Base-by-base conservation (phyloP, 306 rosid genomes). In the Bauhinia variegata region DNA sequence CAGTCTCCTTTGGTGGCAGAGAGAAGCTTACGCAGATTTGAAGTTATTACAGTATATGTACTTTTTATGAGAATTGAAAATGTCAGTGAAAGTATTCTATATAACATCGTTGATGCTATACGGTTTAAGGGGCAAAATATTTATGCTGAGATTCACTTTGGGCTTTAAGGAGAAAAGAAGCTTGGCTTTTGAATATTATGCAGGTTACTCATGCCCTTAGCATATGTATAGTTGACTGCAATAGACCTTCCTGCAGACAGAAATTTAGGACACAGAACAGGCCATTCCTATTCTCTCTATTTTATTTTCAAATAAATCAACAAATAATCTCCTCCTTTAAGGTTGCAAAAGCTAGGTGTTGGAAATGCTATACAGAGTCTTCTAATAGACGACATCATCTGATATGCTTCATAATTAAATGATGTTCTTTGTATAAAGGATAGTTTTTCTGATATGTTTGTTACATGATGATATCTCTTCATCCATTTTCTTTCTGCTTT, bases 201-300 rank as follows among this genome's bases (percentile, higher is more conserved):
- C 23, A 5, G 54, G 39, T 19, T 44, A 14, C 53, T 76, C 46
- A 44, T 67, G 72, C 38, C 47, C 37, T 65, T 51, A 47, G 13
- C 68, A 54, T 17, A 34, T 15, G 42, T 33, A 4, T 30, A 5
- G 12, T 62, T 78, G 83, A 48, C 72, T 67, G 59, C 71, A 23
- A 3, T 43, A 16, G 38, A 47, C 53, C 43, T 49, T 52, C 23
- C 57, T 51, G 47, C 49, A 3, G 1, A 15, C 31, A 10, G 56
- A 56, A n/a, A 34, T n/a, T 65, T 33, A 38, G 38, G 65, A 36
- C 58, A 13, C 39, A 53, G 17, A 63, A 6, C 42, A 61, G 52
- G 39, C 34, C 23, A 56, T 31, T 33, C 14, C 62, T 11, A 44
- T 60, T 44, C 16, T n/a, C n/a, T 39, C 6, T 32, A 19, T 4